A percentile compares a stretch with the other conserved stretches of the same genome.
Conservation (phyloP, 768 basidiomycete species). For the Mycena polygramma region DNA sequence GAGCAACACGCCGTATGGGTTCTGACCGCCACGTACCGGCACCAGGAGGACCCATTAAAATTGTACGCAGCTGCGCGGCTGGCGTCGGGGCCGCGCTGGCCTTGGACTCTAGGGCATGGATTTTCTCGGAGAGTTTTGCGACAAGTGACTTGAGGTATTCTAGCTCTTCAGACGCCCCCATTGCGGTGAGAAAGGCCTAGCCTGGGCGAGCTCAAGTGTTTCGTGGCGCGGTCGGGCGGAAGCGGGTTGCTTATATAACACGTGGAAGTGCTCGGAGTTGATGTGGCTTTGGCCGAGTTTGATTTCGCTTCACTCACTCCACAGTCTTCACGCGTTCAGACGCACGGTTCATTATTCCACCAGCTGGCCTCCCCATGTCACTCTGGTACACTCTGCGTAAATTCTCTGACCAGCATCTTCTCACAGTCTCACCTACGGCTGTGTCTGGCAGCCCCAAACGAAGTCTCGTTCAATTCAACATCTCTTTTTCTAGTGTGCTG, state of each 20-base stretch:
- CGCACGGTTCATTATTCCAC: background rate
- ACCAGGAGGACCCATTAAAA: conserved; percentile 96
- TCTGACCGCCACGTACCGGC: conserved; percentile 73
- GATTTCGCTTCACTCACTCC: background rate
- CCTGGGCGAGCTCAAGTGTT: conserved; percentile 15
- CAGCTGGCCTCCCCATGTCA: no score
- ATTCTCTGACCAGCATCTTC: no score
- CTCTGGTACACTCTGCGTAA: no score
- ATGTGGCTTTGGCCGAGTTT: conserved; percentile 8
- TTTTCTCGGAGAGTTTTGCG: conserved; percentile 91
- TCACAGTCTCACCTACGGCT: no score
- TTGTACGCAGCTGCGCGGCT: conserved; percentile 86
- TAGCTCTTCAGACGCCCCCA: conserved; percentile 84
- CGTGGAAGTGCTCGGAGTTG: conserved; percentile 24
- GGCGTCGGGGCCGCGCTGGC: conserved; percentile 70
- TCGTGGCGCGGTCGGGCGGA: conserved; percentile 26
- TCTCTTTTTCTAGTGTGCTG: no score
- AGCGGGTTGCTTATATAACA: conserved; percentile 10
- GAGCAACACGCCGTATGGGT: conserved; percentile 21
- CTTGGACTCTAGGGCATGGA: conserved; percentile 79
- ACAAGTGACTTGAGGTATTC: conserved; percentile 96
- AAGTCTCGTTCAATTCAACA: no score
- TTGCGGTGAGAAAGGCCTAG: conserved; percentile 46
- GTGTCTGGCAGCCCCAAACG: no score
- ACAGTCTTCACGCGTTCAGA: no score